Base-by-base conservation (phyloP, 139 green algal genomes). In the Chlamydomonas schloesseri region DNA sequence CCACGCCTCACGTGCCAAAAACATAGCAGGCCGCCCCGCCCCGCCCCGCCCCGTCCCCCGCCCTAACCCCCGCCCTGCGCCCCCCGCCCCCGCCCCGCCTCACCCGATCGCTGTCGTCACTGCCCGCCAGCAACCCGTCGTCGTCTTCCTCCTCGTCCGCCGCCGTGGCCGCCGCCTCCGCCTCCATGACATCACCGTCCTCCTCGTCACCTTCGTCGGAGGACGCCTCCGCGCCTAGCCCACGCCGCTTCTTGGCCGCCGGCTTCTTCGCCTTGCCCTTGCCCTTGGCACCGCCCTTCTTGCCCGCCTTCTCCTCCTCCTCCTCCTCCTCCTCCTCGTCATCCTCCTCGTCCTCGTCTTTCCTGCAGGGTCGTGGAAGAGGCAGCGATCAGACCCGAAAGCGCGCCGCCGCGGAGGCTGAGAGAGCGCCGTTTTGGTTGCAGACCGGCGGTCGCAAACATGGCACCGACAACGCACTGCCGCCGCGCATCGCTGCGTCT, bases 31-130 rank as follows among this genome's bases (percentile, higher is more conserved):
- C 42, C 8, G 42, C 42, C 42, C 42, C 42, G 42, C 42, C 42
- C 42, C 42, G 42, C 42, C 42, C 8, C 6, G 42, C 42, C 42
- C 42, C 42, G 42, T 8, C 42, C 42, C 42, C 5, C 42, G 6
- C 42, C 42, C 42, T 8, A 50, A 50, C 42, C 14, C n/a, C 15
- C 65, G 11, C n/a, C 65, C 65, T 17, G n/a, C n/a, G n/a, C n/a
- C n/a, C n/a, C n/a, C n/a, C n/a, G n/a, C n/a, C n/a, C n/a, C n/a
- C n/a, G n/a, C n/a, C n/a, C n/a, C n/a, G n/a, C n/a, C 67, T 14
- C 77, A 92, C 89, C 71, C 83, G 83, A 11, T 90, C 86, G 47
- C 71, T 87, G 78, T 92, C 89, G 34, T 92, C 89, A 28, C 65
- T 84, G 37, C 87, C 82, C 81, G 87, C 75, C 68, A 92, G 55